These are phyloP conservation scores for Tetracentron sinense DNA, from an alignment of 164 flowering plant genomes.

Conservation along the genomic window DNA sequence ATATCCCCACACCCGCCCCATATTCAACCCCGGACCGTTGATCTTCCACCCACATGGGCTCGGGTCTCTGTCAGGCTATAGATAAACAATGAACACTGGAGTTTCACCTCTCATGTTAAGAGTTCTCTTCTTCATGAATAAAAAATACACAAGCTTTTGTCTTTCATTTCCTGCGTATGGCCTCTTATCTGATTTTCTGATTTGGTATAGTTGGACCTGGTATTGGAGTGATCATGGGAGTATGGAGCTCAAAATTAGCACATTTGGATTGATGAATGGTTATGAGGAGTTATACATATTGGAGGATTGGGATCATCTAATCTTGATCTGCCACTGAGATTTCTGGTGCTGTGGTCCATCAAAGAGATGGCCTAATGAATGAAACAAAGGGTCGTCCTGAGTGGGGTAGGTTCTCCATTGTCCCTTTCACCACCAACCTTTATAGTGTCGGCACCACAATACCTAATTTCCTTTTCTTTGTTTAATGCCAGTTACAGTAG, in stretches of 20 bases:
- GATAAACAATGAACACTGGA: background rate
- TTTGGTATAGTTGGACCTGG: background rate
- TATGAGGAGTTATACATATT: background rate
- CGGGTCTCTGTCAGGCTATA: background rate
- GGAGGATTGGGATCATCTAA: background rate
- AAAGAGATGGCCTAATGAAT: background rate
- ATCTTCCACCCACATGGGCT: background rate
- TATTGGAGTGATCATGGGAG: too few relatives aligned
- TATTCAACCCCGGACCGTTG: background rate
- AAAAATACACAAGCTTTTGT: constrained; percentile 6
- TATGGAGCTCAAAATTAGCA: too few relatives aligned
- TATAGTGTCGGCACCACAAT: background rate
- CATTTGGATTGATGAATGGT: background rate
- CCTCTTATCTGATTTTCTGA: background rate
- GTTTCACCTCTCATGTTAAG: constrained; percentile 5
- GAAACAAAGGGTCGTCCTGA: background rate
- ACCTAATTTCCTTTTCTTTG: too few relatives aligned
- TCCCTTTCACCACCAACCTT: background rate
- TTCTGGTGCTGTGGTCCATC: constrained; percentile 1
- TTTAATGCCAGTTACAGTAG: background rate
- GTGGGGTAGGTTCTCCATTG: background rate
- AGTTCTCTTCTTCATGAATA: constrained; percentile 19
- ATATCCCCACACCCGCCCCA: background rate
- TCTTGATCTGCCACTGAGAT: too few relatives aligned
- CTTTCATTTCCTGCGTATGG: background rate